A percentile compares a stretch with the other conserved stretches of the same genome.
Conservation (phyloP, 257 asterid genomes). For the Solanum ahanhuiri region DNA sequence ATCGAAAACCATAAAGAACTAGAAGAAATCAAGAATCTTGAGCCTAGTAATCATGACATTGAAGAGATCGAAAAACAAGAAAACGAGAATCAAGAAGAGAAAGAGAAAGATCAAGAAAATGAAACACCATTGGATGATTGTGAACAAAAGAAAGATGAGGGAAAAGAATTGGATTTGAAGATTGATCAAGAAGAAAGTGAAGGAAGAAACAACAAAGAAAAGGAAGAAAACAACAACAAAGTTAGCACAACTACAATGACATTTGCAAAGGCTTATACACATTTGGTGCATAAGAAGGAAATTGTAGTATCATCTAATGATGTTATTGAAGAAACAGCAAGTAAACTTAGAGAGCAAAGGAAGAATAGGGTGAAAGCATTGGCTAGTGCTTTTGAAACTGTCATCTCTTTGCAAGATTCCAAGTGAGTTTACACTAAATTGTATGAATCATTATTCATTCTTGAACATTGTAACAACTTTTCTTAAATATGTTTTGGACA, state of each 20-base stretch:
- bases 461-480: not conserved
- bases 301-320: conserved; percentile 39
- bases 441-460: not conserved
- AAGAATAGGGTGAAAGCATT: conserved; percentile 62
- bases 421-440: conserved; percentile 12
- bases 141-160: not conserved
- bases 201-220: not conserved
- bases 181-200: not conserved
- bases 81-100: not conserved
- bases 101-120: not conserved
- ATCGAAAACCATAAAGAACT: not conserved
- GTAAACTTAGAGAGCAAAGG: conserved; percentile 56
- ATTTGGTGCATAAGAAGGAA: conserved; percentile 24
- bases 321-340: conserved; percentile 63
- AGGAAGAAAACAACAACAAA: not conserved
- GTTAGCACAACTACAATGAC: not conserved
- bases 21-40: not conserved
- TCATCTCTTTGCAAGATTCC: conserved; percentile 50
- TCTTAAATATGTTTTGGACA: not conserved
- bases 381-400: conserved; percentile 79
- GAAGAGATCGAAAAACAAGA: not conserved
- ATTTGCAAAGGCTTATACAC: conserved; percentile 7
- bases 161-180: not conserved
- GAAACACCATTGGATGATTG: not conserved
- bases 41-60: not conserved